Base-by-base conservation (phyloP, 2,329 filamentous ascomycete species). In the Fusarium pseudograminearum region DNA sequence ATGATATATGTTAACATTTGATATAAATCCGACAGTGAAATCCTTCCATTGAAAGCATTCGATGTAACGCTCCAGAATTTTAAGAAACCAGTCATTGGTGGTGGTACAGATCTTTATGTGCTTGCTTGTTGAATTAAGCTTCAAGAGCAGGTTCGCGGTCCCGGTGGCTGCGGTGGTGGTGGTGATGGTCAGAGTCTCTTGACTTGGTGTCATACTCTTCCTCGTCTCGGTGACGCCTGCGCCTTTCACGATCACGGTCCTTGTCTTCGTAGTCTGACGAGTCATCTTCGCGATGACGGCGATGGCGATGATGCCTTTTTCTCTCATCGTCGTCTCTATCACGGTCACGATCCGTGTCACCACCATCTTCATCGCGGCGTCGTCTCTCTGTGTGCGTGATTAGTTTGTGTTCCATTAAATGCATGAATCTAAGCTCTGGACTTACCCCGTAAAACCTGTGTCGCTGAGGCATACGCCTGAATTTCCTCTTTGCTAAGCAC, bases 401-500 rank as follows among this genome's bases (percentile, higher is more conserved):
- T 48, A 75, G 71, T 36, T 45, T n/a, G 24, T 28, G 18, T 22
- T 30, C 15, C 30, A 20, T n/a, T 18, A 24, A 22, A 22, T 26
- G 16, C 20, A 46, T 24, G 58, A 56, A 44, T 36, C 30, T 18
- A 28, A 45, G 12, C 2, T 11, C 31, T 26, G 67, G 56, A 78
- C 86, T 76, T 83, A 93, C 91, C 92, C 88, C 94, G 87, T 65
- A 98, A 88, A 76, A 93, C 89, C 70, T 90, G 89, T 12, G 95
- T 98, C 50, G 91, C 91, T 67, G 90, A 87, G 15, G 94, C 93
- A 76, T 97, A 94, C 34, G 89, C 90, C 79, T 97, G 91, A 58
- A 98, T 97, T 76, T 98, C 94, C 72, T 97, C 93, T 79, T 92
- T 93, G 48, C 89, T 92, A 77, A 98, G 79, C 10, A 98, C 95